Evolutionary conservation across 163 green algal genomes (phyloP).

Genomic region (Prototheca cutis): DNA sequence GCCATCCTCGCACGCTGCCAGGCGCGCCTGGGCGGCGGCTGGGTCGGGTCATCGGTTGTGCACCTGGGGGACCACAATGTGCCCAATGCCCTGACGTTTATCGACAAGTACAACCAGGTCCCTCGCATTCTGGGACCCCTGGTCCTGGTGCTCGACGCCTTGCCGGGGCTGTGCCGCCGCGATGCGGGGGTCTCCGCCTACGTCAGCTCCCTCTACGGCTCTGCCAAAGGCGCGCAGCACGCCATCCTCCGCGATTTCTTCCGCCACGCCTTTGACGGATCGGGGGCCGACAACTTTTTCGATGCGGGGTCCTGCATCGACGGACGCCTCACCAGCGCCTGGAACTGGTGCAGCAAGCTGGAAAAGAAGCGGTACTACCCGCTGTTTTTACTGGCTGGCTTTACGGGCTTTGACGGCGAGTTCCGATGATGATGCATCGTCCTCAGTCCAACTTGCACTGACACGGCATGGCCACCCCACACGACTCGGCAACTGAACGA

Average conservation of each 20-base stretch:
- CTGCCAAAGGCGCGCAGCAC: slow-evolving; percentile 58
- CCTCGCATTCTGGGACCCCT: slow-evolving; percentile 68
- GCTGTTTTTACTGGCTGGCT: slow-evolving; percentile 83
- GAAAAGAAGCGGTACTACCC: slow-evolving; percentile 81
- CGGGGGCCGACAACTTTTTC: slow-evolving; percentile 83
- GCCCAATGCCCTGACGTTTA: slow-evolving; percentile 89
- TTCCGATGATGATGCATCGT: too few relatives aligned
- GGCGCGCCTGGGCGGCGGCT: slow-evolving; percentile 66
- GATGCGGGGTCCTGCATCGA: slow-evolving; percentile 87
- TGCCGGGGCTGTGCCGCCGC: slow-evolving; percentile 57
- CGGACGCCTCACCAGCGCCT: slow-evolving; percentile 83
- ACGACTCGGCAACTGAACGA: too few relatives aligned
- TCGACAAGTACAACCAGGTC: slow-evolving; percentile 92
- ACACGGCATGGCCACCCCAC: too few relatives aligned
- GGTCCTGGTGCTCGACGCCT: slow-evolving; percentile 67
- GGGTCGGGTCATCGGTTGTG: slow-evolving; percentile 84
- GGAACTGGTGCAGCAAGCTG: slow-evolving; percentile 91
- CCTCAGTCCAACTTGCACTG: too few relatives aligned
- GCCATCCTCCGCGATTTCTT: slow-evolving; percentile 83
- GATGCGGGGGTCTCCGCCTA: slow-evolving; percentile 38
- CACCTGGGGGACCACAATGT: slow-evolving; percentile 95
- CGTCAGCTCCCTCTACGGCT: slow-evolving; percentile 49
- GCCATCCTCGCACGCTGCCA: slow-evolving; percentile 66
- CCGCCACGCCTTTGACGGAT: slow-evolving; percentile 86
- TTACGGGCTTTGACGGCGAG: slow-evolving; percentile 80